phyloP scores from a whole-genome alignment of 208 protist genomes.

The Crithidia acanthocephali region DNA sequence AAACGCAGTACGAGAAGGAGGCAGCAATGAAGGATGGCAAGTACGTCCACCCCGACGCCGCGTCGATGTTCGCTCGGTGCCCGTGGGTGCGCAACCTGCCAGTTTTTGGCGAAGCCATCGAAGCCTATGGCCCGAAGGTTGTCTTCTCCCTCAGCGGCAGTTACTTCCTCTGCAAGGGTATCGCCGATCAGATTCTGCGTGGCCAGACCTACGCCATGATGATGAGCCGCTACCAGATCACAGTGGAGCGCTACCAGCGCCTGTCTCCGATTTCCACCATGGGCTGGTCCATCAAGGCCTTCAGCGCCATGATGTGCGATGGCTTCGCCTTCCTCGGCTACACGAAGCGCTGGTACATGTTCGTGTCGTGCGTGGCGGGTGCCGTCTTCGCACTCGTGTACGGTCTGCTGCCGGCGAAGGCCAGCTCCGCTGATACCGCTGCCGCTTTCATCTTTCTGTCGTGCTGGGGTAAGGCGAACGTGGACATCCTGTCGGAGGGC shows the following conservation, averaged over 20 bases:
- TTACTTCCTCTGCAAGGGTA: constrained; percentile 62
- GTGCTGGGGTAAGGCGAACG: constrained; percentile 54
- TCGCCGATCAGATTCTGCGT: constrained; percentile 47
- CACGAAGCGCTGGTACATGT: constrained; percentile 81
- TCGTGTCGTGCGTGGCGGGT: constrained; percentile 49
- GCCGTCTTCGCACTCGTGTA: constrained; percentile 47
- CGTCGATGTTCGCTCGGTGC: constrained; percentile 28
- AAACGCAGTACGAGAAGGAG: too few relatives aligned
- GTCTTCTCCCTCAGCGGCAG: constrained; percentile 42
- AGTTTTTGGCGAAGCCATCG: constrained; percentile 43
- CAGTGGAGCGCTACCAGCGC: constrained; percentile 52
- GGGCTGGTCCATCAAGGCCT: constrained; percentile 68
- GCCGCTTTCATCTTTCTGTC: constrained; percentile 68
- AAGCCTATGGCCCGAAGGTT: constrained; percentile 50
- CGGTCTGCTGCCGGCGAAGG: constrained; percentile 47
- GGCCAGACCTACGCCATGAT: constrained; percentile 68
- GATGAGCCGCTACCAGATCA: constrained; percentile 41
- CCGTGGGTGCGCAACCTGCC: constrained; percentile 40
- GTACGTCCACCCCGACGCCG: constrained; percentile 42
- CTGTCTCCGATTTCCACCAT: constrained; percentile 45
- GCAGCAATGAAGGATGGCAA: too few relatives aligned
- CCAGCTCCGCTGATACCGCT: constrained; percentile 41
- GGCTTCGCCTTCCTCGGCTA: constrained; percentile 65
- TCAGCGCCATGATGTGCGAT: constrained; percentile 62
- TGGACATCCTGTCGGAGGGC: constrained; percentile 83